Conservation (phyloP, 176 grass and related monocot genomes). For the Oryza glumipatula region DNA sequence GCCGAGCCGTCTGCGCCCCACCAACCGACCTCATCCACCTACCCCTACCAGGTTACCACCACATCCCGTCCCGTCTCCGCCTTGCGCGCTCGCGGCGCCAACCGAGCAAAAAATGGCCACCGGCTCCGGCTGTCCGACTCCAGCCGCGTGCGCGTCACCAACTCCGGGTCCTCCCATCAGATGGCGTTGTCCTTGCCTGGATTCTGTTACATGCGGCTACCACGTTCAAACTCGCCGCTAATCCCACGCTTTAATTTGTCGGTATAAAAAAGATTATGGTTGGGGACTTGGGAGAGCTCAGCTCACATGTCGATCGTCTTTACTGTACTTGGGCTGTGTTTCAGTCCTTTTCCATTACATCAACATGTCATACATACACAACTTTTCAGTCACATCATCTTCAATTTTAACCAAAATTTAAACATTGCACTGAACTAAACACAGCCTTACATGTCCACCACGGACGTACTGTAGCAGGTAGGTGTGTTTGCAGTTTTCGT, state of each 20-base stretch:
- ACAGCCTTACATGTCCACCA: not conserved
- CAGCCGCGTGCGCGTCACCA: not conserved
- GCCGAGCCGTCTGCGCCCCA: conserved; percentile 19
- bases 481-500: not conserved
- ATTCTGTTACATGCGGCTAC: not conserved
- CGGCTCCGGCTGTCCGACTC: not conserved
- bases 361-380: too few relatives aligned
- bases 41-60: not conserved
- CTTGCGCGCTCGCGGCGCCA: not conserved
- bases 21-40: conserved; percentile 31
- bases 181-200: not conserved
- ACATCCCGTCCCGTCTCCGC: not conserved
- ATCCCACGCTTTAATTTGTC: not conserved
- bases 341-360: too few relatives aligned
- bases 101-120: too few relatives aligned
- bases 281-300: too few relatives aligned
- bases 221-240: not conserved
- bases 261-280: not conserved
- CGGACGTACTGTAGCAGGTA: not conserved
- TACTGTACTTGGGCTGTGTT: not conserved
- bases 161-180: not conserved
- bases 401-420: too few relatives aligned
- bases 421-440: too few relatives aligned
- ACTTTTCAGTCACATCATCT: too few relatives aligned
- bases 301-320: conserved; percentile 16